Evolutionary conservation across 108 stramenopile species (phyloP), one percentile per base, ranked within the genome.

Genomic region (Aureococcus anophagefferens): DNA sequence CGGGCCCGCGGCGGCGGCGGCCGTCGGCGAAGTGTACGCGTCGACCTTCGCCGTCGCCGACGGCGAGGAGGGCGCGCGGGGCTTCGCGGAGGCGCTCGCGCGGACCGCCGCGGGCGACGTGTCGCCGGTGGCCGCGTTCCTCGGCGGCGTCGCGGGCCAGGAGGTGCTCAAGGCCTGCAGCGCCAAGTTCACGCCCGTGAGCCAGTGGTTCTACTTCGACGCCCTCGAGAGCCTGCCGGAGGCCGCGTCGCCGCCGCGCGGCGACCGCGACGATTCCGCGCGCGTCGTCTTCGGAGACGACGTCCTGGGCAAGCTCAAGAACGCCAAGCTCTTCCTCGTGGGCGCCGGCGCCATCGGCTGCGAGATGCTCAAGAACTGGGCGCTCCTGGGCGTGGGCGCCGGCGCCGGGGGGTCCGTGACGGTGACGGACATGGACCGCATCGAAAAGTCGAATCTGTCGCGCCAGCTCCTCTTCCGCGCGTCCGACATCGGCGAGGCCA

Each of bases 291-390:
- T 85, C 30, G 85, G 85, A 46, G 46, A 69, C 33, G 40, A 17
- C 33, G 21, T 73, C 18, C 68, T 78, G 63, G 65, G 65, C 33
- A 45, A 72, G 63, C 66, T 85, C 16, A 35, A 68, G 35, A 40
- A 59, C 45, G 72, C 70, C 40, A 44, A 36, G 30, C 15, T 72
- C 66, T 98, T 99, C 73, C 84, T 99, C 33, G 91, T 99, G 68
- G 98, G 98, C 15, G 96, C 97, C 25, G 98, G 98, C 25, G 98
- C 98, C 62, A 97, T 99, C 79, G 98, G 98, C 3, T 99, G 98
- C 79, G 98, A 99, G 83, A 95, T 98, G 95, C 89, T 99, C 70
- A 99, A 99, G 87, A 97, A 97, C 81, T 98, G 96, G 96, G 96
- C 96, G 21, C 73, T 99, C 68, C 97, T 98, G 96, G 94, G 98